Conservation (phyloP, 2,329 filamentous ascomycete genomes). For the Apiospora hydei region DNA sequence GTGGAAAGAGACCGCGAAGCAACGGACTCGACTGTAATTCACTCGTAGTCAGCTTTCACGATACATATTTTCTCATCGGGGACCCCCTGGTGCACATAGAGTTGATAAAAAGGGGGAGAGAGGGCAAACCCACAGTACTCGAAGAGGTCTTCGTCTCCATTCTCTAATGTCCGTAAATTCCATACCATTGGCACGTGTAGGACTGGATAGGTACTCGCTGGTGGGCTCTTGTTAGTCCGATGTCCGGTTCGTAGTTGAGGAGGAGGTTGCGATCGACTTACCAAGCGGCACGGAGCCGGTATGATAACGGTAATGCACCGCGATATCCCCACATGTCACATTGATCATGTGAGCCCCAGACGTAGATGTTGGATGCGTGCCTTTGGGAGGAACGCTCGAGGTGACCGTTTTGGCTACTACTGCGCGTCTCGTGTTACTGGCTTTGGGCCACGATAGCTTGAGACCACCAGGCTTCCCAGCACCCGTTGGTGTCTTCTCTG, state of each 20-base stretch:
- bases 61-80: too few relatives aligned
- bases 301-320: constrained; percentile 30
- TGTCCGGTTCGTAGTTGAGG: neutral
- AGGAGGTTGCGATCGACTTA: neutral
- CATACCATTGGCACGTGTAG: neutral
- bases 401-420: constrained; percentile 28
- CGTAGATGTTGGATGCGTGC: neutral
- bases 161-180: neutral
- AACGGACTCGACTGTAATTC: constrained; percentile 27
- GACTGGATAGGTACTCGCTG: neutral
- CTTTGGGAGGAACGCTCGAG: neutral
- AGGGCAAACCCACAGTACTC: neutral
- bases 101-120: neutral
- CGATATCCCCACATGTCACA: constrained; percentile 31
- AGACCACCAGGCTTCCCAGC: neutral
- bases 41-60: neutral
- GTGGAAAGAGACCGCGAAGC: constrained; percentile 35
- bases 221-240: neutral
- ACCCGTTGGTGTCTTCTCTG: neutral
- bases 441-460: constrained; percentile 35
- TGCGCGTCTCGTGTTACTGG: constrained; percentile 32
- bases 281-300: constrained; percentile 23
- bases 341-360: constrained; percentile 30
- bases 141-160: neutral
- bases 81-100: too few relatives aligned